A percentile compares a stretch with the other conserved stretches of the same genome.
These are phyloP conservation scores for Luzula sylvatica DNA, from an alignment of 176 grass and related monocot species.

Conservation along the genomic window DNA sequence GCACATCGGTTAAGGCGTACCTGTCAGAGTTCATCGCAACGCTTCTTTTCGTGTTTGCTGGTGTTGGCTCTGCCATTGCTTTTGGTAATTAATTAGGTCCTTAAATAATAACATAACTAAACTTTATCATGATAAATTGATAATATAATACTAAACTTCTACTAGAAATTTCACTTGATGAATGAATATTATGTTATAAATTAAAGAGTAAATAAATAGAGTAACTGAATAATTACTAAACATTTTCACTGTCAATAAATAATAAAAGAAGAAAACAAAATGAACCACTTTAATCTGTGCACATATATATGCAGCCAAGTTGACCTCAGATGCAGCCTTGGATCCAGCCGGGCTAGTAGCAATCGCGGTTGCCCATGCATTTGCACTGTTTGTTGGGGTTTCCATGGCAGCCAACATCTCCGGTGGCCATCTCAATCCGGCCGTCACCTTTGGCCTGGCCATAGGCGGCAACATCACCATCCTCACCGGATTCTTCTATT, in stretches of 20 bases:
- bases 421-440: slow-evolving; percentile 35
- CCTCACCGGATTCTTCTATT: slow-evolving; percentile 37
- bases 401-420: slow-evolving; percentile 32
- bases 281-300: too few species aligned
- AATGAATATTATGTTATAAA: too few species aligned
- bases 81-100: slow-evolving; percentile 25
- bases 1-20: slow-evolving; percentile 48
- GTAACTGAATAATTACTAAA: background rate
- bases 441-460: slow-evolving; percentile 34
- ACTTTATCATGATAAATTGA: too few species aligned
- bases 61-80: slow-evolving; percentile 55
- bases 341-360: slow-evolving; percentile 33
- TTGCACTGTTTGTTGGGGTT: slow-evolving; percentile 31
- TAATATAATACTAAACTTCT: too few species aligned
- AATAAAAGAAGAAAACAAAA: too few species aligned
- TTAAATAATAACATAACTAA: background rate
- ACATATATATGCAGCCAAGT: slow-evolving; percentile 24
- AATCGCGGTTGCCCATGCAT: slow-evolving; percentile 29
- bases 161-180: too few species aligned
- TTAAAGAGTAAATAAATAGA: too few species aligned
- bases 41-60: slow-evolving; percentile 74
- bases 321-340: slow-evolving; percentile 21
- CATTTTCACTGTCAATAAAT: too few species aligned
- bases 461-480: slow-evolving; percentile 32
- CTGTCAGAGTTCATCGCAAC: slow-evolving; percentile 87